Base-by-base conservation (phyloP, 106 monocot genomes). In the Alisma plantagoaquatica region DNA sequence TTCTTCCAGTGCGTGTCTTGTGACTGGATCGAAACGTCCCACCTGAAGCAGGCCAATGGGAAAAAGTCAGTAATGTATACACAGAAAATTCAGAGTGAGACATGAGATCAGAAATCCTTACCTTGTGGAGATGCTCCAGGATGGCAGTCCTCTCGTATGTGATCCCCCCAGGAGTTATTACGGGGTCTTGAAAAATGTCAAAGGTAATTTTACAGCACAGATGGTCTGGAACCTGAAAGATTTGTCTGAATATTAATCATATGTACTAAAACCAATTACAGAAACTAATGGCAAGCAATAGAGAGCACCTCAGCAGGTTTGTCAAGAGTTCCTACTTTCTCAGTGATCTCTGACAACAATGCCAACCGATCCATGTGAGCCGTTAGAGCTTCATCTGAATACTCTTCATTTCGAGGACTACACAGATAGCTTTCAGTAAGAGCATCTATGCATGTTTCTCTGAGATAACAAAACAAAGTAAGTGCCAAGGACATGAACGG, bases 191-290 rank as follows among this genome's bases (percentile, higher is more conserved):
- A n/a, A 67, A 74, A 43, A 83, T 79, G 41, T 93, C 92, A 27
- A 86, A 74, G 28, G 92, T 74, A 62, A 93, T 79, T 60, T 79
- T 86, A 53, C 92, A 93, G 46, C 92, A 93, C 10, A 93, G 66
- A 64, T 83, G 74, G 15, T 87, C 86, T 20, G 92, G 92, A 10
- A 93, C 76, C 92, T 93, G 30, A 49, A 65, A 32, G 7, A 52
- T 22, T n/a, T n/a, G n/a, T n/a, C n/a, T n/a, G n/a, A n/a, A n/a
- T n/a, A n/a, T n/a, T n/a, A n/a, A n/a, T n/a, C n/a, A n/a, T n/a
- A n/a, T n/a, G n/a, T n/a, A n/a, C n/a, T n/a, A n/a, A 31, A 4
- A 1, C 22, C 23, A 1, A 24, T 10, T 19, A 26, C 3, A 31
- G 31, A 27, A 2, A 14, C 25, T 25, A 55, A 16, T 12, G 29